A percentile compares a stretch with the other conserved stretches of the same genome.
These are phyloP conservation scores for Globomyces sp. DNA, from an alignment of 371 early-diverging fungal species.

Conservation along the genomic window DNA sequence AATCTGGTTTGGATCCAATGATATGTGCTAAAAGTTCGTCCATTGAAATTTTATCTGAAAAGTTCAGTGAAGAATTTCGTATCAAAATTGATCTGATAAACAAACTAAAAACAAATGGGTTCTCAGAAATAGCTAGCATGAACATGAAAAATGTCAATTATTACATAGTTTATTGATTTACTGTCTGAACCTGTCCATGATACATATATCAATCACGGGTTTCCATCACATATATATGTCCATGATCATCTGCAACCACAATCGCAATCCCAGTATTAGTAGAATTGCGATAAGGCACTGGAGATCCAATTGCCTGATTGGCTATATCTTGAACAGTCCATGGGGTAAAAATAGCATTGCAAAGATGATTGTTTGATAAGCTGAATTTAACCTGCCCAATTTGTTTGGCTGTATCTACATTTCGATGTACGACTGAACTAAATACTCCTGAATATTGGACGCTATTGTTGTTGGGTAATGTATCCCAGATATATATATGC, in stretches of 20 bases:
- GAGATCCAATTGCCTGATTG: not conserved
- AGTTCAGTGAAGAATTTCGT: no score
- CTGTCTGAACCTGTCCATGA: no score
- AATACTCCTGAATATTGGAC: slow-evolving; percentile 22
- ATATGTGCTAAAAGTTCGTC: no score
- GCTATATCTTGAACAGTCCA: slow-evolving; percentile 4
- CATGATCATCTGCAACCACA: slow-evolving; percentile 3
- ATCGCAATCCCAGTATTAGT: not conserved
- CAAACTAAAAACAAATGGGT: no score
- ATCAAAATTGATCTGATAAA: no score
- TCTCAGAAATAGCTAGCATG: no score
- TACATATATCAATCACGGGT: not conserved
- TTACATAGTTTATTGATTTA: no score
- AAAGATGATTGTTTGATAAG: slow-evolving; percentile 26
- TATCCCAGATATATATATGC: slow-evolving; percentile 72
- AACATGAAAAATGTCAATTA: no score
- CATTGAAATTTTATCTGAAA: no score
- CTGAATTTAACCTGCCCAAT: slow-evolving; percentile 33
- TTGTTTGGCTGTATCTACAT: slow-evolving; percentile 28
- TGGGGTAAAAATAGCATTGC: slow-evolving; percentile 39
- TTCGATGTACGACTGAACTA: slow-evolving; percentile 38
- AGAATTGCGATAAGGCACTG: not conserved
- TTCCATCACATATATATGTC: slow-evolving; percentile 6
- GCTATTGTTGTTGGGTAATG: slow-evolving; percentile 35
- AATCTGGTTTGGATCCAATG: no score